A percentile compares a stretch with the other conserved stretches of the same genome.
Conservation (phyloP, 257 asterid genomes). For the Penstemon newberryi region DNA sequence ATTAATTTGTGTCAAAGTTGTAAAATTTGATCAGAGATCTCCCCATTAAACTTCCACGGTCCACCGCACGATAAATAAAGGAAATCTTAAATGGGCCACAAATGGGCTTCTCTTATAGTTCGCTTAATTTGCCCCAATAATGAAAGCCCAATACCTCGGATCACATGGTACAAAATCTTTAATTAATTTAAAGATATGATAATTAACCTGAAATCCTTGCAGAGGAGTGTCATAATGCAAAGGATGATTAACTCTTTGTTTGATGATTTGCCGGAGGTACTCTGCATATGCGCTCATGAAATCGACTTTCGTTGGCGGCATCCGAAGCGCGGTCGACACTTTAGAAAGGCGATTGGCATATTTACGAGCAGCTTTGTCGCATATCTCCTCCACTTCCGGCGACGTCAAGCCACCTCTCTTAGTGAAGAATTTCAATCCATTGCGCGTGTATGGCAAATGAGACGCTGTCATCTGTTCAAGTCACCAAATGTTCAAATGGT, state of each 20-base stretch:
- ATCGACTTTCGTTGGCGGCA: constrained; percentile 50
- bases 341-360: constrained; percentile 66
- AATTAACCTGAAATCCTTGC: constrained; percentile 71
- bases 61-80: too few species aligned
- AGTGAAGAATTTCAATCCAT: constrained; percentile 82
- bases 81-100: not conserved
- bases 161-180: too few species aligned
- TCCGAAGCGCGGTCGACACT: constrained; percentile 53
- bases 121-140: not conserved
- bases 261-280: constrained; percentile 72
- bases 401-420: constrained; percentile 84
- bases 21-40: too few species aligned
- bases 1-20: too few species aligned
- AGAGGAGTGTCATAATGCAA: constrained; percentile 67
- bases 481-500: too few species aligned
- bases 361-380: constrained; percentile 71
- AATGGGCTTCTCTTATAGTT: not conserved
- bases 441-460: constrained; percentile 90
- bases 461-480: constrained; percentile 90
- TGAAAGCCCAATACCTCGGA: not conserved
- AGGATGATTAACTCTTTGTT: constrained; percentile 76
- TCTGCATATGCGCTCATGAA: constrained; percentile 76
- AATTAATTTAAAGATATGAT: too few species aligned
- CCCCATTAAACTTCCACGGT: too few species aligned
- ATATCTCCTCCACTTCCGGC: constrained; percentile 72